phyloP scores from a whole-genome alignment of 2,329 filamentous ascomycete genomes.

The Cryphonectria nitschkei region DNA sequence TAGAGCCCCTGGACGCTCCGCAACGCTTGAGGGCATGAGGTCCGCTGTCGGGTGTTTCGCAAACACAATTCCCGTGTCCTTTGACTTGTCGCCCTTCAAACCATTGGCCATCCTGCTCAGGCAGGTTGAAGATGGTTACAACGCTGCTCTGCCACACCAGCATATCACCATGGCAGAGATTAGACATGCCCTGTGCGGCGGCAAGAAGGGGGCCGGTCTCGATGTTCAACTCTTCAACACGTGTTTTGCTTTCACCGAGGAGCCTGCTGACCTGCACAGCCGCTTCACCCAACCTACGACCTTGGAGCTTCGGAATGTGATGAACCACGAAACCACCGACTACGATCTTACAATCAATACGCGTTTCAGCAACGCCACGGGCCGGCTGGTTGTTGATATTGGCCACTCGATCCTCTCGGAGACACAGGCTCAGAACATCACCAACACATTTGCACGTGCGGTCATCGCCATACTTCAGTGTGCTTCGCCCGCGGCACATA shows the following conservation, averaged over 20 bases:
- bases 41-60: constrained; percentile 53
- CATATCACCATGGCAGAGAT: constrained; percentile 51
- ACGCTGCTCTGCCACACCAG: constrained; percentile 44
- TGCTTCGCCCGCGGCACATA: constrained; percentile 36
- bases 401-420: constrained; percentile 48
- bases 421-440: constrained; percentile 51
- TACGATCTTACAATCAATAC: constrained; percentile 52
- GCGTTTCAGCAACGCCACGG: constrained; percentile 42
- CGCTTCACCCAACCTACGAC: constrained; percentile 36
- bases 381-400: constrained; percentile 48
- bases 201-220: constrained; percentile 41
- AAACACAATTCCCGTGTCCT: constrained; percentile 42
- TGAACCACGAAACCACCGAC: constrained; percentile 48
- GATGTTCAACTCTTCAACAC: constrained; percentile 52
- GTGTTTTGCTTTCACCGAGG: constrained; percentile 52
- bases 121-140: constrained; percentile 39
- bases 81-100: constrained; percentile 39
- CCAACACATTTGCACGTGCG: constrained; percentile 57
- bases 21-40: constrained; percentile 45
- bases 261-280: constrained; percentile 42
- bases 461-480: constrained; percentile 49
- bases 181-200: constrained; percentile 46
- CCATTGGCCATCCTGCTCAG: constrained; percentile 40
- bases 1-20: constrained; percentile 49
- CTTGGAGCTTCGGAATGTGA: constrained; percentile 41